Evolutionary conservation across 2,329 filamentous ascomycete genomes (phyloP), one percentile per base, ranked within the genome.

Genomic region (Fusarium illudens): DNA sequence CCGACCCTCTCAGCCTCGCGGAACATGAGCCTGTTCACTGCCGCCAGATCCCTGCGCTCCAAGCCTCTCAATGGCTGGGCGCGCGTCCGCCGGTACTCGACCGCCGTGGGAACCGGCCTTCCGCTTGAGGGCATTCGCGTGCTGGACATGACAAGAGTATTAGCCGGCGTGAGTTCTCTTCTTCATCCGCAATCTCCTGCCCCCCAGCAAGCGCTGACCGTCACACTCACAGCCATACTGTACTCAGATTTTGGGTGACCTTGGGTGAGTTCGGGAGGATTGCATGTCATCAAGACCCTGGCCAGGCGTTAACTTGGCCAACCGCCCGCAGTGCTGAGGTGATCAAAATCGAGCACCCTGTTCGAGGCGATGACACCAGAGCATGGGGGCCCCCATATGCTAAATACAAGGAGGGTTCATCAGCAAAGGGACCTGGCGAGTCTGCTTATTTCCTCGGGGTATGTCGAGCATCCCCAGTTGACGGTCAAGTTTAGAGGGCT

Each of bases 381-480:
- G 94, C 94, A 52, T 99, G 96, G 96, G 96, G 96, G 0, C 96
- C 96, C 22, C 96, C 96, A 2, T 99, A 96, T 78, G 96, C 96
- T 8, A 83, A 87, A 53, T 96, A 97, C 77, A 87, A 85, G 65
- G 77, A 87, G 30, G 87, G 83, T 4, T 86, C 88, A 15, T 76
- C 82, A 71, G 77, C 84, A 73, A 71, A 88, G 79, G 92, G 93
- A 0, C 90, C 92, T 1, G 96, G 96, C 22, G 96, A 99, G 79
- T 96, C 93, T 65, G 96, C 96, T 10, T 99, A 99, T 77, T 99
- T 97, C 74, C 83, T 99, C 27, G 89, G 91, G 53, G 96, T 97
- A 85, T n/a, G 77, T 74, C 17, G 12, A 42, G 22, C 36, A 2
- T 27, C 44, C 22, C 17, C 9, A 13, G 15, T 36, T 15, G n/a